These are phyloP conservation scores for Pseudophaeomoniella oleicola DNA, from an alignment of 2,329 filamentous ascomycete species.

Conservation along the genomic window DNA sequence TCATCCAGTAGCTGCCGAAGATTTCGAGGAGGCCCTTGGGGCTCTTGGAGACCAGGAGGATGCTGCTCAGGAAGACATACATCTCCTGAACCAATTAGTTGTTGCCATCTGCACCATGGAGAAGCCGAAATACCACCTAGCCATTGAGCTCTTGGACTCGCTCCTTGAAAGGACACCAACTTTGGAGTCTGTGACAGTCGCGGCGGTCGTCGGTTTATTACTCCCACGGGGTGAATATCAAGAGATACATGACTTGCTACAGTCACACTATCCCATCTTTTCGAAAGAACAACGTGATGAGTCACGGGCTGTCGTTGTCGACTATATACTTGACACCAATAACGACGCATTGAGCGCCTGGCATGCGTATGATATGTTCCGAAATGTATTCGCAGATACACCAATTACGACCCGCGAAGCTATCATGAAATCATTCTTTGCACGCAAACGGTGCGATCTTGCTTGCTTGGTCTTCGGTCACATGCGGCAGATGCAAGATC, in stretches of 20 bases:
- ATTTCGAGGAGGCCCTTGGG: background rate
- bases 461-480: constrained; percentile 77
- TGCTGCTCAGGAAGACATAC: constrained; percentile 36
- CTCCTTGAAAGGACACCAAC: constrained; percentile 55
- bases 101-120: constrained; percentile 48
- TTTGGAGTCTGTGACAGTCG: constrained; percentile 61
- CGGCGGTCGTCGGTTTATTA: constrained; percentile 57
- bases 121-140: constrained; percentile 51
- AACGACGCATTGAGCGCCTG: constrained; percentile 50
- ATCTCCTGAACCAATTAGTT: constrained; percentile 57
- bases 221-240: constrained; percentile 61
- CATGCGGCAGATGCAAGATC: constrained; percentile 67
- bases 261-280: constrained; percentile 56
- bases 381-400: constrained; percentile 46
- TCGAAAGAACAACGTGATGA: constrained; percentile 53
- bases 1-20: background rate
- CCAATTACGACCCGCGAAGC: constrained; percentile 49
- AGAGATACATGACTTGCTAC: constrained; percentile 70
- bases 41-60: background rate
- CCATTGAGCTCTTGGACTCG: constrained; percentile 59
- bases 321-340: constrained; percentile 49
- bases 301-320: constrained; percentile 51
- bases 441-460: constrained; percentile 65
- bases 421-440: constrained; percentile 74
- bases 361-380: constrained; percentile 46